Base-by-base conservation (phyloP, 164 flowering plant genomes). In the Vitis riparia region DNA sequence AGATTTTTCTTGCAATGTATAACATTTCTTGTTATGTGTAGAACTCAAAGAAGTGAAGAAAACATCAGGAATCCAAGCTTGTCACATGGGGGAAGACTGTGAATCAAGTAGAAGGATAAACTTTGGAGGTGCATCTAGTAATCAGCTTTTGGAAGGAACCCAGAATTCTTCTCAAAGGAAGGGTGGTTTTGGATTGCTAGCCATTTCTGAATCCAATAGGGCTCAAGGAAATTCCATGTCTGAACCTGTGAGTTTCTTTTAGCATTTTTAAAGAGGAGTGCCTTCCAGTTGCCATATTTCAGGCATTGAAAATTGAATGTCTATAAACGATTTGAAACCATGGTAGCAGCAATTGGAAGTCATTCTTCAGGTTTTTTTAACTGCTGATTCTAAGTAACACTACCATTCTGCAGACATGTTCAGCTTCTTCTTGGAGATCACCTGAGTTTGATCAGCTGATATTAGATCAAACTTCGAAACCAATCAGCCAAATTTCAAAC, bases 381-480 rank as follows among this genome's bases (percentile, higher is more conserved):
- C 44, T 0, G 44, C 44, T 37, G 44, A 37, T 37, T 37, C 44
- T 37, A 3, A 6, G 44, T 37, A 37, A 37, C 44, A 37, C 19
- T 32, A 15, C 44, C 3, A 15, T 62, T 37, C 16, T 62, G 51
- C 65, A 62, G 51, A 44, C 23, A 15, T 62, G 65, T 62, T 62
- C 65, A n/a, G 15, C 65, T 7, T 62, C 49, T 30, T 60, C 63
- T 15, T n/a, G 14, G 9, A 60, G n/a, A 5, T 15, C 63, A 32
- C 63, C 23, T 1, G 16, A 5, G 15, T 62, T 9, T 15, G 27
- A 11, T 37, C 51, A 37, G 11, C 12, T 1, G 10, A 59, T 57
- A 11, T 55, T 56, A 61, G 69, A 67, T 44, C 62, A 44, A 11
- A 37, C 50, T 4, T 47, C 62, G 9, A 58, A 63, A 48, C 66